Evolutionary conservation across 2,329 filamentous ascomycete genomes (phyloP), one percentile per base, ranked within the genome.

Genomic region (Monilinia fructigena): DNA sequence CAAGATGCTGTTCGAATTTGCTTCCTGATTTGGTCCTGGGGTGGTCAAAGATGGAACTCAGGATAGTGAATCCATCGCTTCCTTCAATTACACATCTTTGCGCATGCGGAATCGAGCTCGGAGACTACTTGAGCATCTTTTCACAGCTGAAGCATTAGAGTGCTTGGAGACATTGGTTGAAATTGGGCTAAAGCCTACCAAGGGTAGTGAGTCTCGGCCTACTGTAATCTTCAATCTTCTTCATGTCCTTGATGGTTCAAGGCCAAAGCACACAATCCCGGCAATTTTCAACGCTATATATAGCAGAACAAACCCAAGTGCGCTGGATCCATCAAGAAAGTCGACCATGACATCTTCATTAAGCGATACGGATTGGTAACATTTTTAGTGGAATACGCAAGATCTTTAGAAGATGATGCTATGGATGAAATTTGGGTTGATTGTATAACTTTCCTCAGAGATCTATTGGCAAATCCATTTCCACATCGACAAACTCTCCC

Each of bases 351-450:
- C 94, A 0, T 91, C 95, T 23, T 89, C 91, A 58, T 80, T 99
- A 12, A 87, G 88, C 64, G 93, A 97, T 73, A 85, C 86, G 0
- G 93, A 97, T 74, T 99, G 14, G 91, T 94, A 11, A 86, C 90
- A 11, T 99, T 99, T 76, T 79, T 98, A 55, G 91, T 97, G 10
- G 91, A 95, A 69, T 99, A 99, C 77, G 89, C 93, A 0, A 86
- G 86, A 40, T 95, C 93, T 0, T 82, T 98, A 16, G 95, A 99
- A 74, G 95, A 99, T 74, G 95, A 99, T 80, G 91, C 95, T 20
- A 94, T 97, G 85, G 95, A 99, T 74, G 95, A 99, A 78, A 97
- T 99, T 59, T 99, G 95, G 95, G 84, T 88, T 52, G 94, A 99
- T 76, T 99, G 94, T 76, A 92, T 93, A 74, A 86, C 89, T 0